Base-by-base conservation (phyloP, 805 yeast species). In the Candida xiaguanensis region DNA sequence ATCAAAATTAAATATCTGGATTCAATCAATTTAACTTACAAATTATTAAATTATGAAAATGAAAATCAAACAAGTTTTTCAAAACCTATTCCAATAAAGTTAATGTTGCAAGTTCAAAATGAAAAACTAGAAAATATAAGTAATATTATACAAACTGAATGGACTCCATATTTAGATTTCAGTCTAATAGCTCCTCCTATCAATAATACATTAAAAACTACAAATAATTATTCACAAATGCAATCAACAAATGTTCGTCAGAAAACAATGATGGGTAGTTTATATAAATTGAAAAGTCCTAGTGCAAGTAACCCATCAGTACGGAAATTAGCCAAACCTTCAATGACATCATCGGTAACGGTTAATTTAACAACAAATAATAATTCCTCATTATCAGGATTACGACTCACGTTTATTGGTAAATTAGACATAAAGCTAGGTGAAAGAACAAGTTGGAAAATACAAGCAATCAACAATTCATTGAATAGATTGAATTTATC, bases 401-500 rank as follows among this genome's bases (percentile, higher is more conserved):
- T 62, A 12, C 64, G 67, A 12, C 63, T 84, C 11, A 74, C 82
- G 3, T 77, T 85, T 41, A 65, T 73, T 4, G 93, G 95, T 0
- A 75, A 77, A 8, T 74, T 82, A 5, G 67, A 71, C 29, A 78
- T 82, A 4, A 65, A 68, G 47, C 58, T 82, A 8, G 91, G 93
- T 2, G 72, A 76, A 29, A 65, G 69, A 2, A 77, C 76, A 53
- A 72, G 67, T 39, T 80, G 90, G 85, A 71, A 71, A 34, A 67
- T 85, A 11, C 84, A 79, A 48, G 78, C 83, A 1, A 72, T 82
- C 38, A 85, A 85, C 61, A 71, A 70, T 43, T 73, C 85, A 1
- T 47, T 59, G n/a, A 68, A 68, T 17, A 53, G 67, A 13, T 59
- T 82, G 44, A 74, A 76, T 39, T 55, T 84, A 33, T 67, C 85